Conservation (phyloP, 345 rosid genomes). For the Eucalyptus leucophloia region DNA sequence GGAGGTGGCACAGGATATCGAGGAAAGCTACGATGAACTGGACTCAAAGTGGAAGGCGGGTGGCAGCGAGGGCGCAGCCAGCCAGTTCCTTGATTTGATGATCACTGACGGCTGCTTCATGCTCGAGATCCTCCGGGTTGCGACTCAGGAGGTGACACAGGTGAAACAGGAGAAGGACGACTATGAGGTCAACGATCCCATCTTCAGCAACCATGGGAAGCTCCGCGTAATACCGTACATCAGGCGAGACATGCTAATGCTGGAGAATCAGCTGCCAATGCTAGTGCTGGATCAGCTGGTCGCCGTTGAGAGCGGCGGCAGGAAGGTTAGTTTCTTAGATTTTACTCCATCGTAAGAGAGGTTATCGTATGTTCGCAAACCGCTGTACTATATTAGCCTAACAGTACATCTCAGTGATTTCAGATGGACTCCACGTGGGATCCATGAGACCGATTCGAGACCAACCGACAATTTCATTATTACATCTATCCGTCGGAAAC, state of each 20-base stretch:
- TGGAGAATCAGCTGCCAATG: not conserved
- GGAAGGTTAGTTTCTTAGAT: not conserved
- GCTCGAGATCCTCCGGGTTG: not conserved
- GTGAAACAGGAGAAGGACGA: not conserved
- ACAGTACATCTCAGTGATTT: too few species aligned
- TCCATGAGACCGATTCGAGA: not conserved
- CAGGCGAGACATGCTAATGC: not conserved
- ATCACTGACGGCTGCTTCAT: not conserved
- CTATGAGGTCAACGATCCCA: not conserved
- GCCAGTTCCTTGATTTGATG: not conserved
- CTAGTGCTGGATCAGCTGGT: not conserved
- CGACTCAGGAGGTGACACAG: not conserved
- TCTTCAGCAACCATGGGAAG: not conserved
- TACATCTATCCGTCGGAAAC: not conserved
- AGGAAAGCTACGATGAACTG: conserved; percentile 16
- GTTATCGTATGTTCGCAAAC: accelerated
- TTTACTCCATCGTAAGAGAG: not conserved
- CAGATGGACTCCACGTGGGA: not conserved
- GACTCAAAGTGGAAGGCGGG: not conserved
- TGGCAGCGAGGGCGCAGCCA: not conserved
- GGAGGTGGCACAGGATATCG: not conserved
- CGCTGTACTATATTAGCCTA: not conserved
- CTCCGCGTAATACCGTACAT: not conserved
- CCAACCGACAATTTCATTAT: not conserved
- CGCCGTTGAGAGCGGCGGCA: not conserved